Percentiles rank a stretch among this genome's conserved stretches.
Conservation (phyloP, 306 rosid species). For the Fagus sylvatica region DNA sequence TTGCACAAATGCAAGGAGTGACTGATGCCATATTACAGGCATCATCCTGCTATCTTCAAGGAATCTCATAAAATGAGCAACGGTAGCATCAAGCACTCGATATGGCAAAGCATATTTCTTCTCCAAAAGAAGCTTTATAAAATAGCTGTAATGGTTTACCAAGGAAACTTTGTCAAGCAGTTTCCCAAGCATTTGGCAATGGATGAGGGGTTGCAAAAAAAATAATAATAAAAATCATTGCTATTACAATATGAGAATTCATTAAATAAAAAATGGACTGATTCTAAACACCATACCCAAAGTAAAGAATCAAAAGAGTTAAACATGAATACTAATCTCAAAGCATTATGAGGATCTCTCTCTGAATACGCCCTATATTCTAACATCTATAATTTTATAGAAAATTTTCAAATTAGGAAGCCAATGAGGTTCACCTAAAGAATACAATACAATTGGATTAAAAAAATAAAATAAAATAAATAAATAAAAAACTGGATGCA, state of each 20-base stretch:
- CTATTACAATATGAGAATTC: not conserved
- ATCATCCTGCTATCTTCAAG: conserved; percentile 60
- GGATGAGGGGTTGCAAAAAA: not conserved
- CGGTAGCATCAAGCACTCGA: conserved; percentile 77
- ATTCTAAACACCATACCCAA: too few relatives aligned
- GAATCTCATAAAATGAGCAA: conserved; percentile 81
- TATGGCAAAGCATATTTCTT: conserved; percentile 91
- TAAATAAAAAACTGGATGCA: too few relatives aligned
- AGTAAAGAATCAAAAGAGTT: too few relatives aligned
- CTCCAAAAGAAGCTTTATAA: conserved; percentile 91
- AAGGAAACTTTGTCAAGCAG: conserved; percentile 22
- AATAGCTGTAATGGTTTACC: conserved; percentile 63
- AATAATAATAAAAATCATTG: not conserved
- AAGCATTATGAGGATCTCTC: not conserved
- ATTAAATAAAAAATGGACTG: not conserved
- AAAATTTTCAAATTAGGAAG: too few relatives aligned
- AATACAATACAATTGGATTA: too few relatives aligned
- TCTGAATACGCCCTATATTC: too few relatives aligned
- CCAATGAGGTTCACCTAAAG: too few relatives aligned
- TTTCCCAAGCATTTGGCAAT: conserved; percentile 7
- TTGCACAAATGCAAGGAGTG: conserved; percentile 88
- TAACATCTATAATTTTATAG: too few relatives aligned
- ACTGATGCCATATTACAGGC: conserved; percentile 99
- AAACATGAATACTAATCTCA: not conserved
- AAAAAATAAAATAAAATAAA: too few relatives aligned